Conservation (phyloP, 805 yeast genomes). For the Maudiozyma turicensis region DNA sequence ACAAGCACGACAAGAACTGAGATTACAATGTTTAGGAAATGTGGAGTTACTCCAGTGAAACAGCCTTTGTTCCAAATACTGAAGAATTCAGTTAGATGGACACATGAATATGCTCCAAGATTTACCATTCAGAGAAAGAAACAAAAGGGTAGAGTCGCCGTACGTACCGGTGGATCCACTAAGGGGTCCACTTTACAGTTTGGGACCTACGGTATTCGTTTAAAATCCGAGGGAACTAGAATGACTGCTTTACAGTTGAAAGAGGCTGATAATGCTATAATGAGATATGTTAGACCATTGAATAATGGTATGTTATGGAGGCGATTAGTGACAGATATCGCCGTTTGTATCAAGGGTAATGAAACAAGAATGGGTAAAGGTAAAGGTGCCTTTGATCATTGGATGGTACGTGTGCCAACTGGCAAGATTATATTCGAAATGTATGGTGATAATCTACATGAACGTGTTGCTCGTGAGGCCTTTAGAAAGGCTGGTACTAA, state of each 20-base stretch:
- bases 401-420: conserved; percentile 95
- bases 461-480: conserved; percentile 82
- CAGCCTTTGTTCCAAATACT: conserved; percentile 24
- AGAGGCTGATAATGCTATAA: conserved; percentile 81
- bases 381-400: conserved; percentile 93
- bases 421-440: conserved; percentile 89
- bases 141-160: conserved; percentile 90
- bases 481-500: conserved; percentile 83
- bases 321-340: conserved; percentile 72
- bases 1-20: no score
- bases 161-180: conserved; percentile 86
- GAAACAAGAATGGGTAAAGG: conserved; percentile 99
- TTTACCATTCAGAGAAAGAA: conserved; percentile 53
- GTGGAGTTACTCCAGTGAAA: background rate
- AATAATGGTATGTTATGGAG: conserved; percentile 58
- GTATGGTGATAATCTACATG: conserved; percentile 66
- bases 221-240: conserved; percentile 80
- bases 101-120: conserved; percentile 74
- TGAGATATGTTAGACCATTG: conserved; percentile 73
- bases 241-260: conserved; percentile 78
- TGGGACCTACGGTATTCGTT: conserved; percentile 79
- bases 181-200: conserved; percentile 77
- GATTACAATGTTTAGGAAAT: background rate
- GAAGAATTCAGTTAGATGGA: conserved; percentile 29
- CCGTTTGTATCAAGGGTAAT: conserved; percentile 94